Conservation (phyloP, 2,329 filamentous ascomycete genomes). For the Aspergillus sp. region DNA sequence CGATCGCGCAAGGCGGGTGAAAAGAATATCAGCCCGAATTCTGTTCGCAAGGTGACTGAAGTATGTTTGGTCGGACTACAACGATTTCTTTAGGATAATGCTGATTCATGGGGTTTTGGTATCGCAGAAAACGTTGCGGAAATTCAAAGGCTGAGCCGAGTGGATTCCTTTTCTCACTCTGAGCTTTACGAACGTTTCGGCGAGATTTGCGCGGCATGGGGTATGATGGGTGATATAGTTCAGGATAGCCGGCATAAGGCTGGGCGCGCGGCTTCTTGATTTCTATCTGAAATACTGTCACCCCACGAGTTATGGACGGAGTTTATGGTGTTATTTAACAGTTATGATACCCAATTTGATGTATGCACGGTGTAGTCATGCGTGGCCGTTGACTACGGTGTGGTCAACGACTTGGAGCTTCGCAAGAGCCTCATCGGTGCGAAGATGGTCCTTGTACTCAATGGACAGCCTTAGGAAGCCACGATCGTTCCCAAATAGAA, state of each 20-base stretch:
- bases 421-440: background rate
- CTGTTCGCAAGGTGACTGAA: conserved; percentile 74
- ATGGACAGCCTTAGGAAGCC: background rate
- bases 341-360: conserved; percentile 17
- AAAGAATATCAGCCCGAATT: conserved; percentile 70
- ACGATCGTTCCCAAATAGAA: background rate
- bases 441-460: background rate
- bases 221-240: background rate
- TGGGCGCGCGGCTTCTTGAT: background rate
- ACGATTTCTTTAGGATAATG: background rate
- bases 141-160: conserved; percentile 63
- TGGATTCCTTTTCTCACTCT: too few relatives aligned
- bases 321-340: conserved; percentile 9
- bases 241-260: background rate
- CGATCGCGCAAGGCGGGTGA: conserved; percentile 73
- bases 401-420: background rate
- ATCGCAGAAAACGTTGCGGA: conserved; percentile 63
- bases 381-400: background rate
- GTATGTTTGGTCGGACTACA: conserved; percentile 47
- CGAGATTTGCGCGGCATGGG: background rate
- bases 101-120: conserved; percentile 9
- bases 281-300: background rate
- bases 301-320: background rate
- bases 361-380: background rate
- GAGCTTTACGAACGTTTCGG: background rate